Conservation (phyloP, 306 rosid genomes). For the Crataegus laevigata region DNA sequence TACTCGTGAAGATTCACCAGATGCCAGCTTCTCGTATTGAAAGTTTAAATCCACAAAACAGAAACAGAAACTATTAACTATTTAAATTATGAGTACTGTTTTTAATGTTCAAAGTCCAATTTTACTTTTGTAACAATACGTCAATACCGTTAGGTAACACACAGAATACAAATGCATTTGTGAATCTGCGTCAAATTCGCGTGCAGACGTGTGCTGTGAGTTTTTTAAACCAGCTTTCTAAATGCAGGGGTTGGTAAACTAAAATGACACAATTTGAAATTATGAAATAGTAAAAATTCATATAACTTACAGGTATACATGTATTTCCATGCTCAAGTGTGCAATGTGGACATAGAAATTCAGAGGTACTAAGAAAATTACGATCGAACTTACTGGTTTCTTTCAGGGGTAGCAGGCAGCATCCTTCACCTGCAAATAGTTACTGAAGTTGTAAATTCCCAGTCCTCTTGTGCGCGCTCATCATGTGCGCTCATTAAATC, state of each 20-base stretch:
- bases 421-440: too few species aligned
- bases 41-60: background rate
- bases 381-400: too few species aligned
- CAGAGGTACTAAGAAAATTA: too few species aligned
- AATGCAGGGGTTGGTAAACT: background rate
- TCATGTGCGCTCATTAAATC: too few species aligned
- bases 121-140: background rate
- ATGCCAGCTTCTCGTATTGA: background rate
- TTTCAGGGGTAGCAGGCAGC: too few species aligned
- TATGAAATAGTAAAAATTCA: too few species aligned
- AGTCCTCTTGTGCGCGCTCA: too few species aligned
- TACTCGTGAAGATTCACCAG: conserved; percentile 14
- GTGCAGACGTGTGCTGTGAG: background rate
- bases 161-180: background rate
- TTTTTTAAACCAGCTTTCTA: background rate
- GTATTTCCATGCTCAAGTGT: too few species aligned
- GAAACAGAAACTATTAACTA: background rate
- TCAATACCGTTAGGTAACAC: background rate
- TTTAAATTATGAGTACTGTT: background rate
- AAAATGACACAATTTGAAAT: background rate
- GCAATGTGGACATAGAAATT: too few species aligned
- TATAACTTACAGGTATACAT: too few species aligned
- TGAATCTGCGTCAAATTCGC: background rate
- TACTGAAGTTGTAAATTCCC: too few species aligned
- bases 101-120: background rate